Base-by-base conservation (phyloP, 2,329 filamentous ascomycete species). In the Bimuria novae-zelandiae region DNA sequence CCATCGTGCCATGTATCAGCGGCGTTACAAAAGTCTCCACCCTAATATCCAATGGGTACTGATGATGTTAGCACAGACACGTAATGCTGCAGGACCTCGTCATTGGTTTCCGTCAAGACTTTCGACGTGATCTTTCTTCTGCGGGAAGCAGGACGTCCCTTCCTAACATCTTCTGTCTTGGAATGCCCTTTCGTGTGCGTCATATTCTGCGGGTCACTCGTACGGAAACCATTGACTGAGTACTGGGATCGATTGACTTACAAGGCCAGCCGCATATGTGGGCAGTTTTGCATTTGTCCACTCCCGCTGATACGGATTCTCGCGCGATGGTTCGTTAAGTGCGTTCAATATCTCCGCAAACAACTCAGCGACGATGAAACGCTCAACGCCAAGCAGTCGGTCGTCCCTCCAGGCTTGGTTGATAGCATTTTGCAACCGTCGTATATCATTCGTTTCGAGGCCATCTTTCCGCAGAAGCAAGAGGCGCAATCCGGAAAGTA, bases 401-500 rank as follows among this genome's bases (percentile, higher is more conserved):
- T 69, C 63, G 41, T 72, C 60, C 37, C 67, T 62, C 70, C 70
- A 74, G 33, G 70, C 69, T 3, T 56, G 53, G 25, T 68, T 65
- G 49, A 74, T 72, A 27, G 64, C 63, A 22, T 54, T 55, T 33
- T 71, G 69, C 30, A 74, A 53, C 25, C 64, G 65, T 17, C 63
- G 57, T 48, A 64, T 70, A 21, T 65, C 59, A 7, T 70, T 64
- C n/a, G 59, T 29, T 4, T 51, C 44, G 12, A 73, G 44, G 22
- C 42, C 22, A 22, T 72, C 68, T 21, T 67, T 69, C 8, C 67
- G 61, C 29, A 73, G 49, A 6, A 73, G 57, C 22, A 74, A 49
- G n/a, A 74, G 55, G 17, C 72, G 63, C 40, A 73, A 54, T 8
- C 72, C 72, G 0, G 68, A 69, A n/a, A 74, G 62, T 10, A 74